These are phyloP conservation scores for Microsporum audouinii DNA, from an alignment of 2,329 filamentous ascomycete species.

Conservation along the genomic window DNA sequence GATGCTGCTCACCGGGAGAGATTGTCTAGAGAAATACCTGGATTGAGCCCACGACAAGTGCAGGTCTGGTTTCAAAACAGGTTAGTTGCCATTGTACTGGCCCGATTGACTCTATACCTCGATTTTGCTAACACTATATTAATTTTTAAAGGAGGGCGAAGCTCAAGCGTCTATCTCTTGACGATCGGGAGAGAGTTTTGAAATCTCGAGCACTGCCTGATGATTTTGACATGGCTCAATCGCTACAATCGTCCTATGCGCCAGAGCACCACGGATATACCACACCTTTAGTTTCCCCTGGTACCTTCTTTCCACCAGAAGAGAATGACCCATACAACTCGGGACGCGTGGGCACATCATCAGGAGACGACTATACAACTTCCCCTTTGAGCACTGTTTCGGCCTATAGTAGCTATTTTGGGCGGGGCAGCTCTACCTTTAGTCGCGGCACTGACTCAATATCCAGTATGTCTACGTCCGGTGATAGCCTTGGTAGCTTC, in stretches of 20 bases:
- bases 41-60: slow-evolving; percentile 80
- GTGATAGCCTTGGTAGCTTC: slow-evolving; percentile 19
- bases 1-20: slow-evolving; percentile 83
- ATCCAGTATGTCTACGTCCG: slow-evolving; percentile 19
- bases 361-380: slow-evolving; percentile 28
- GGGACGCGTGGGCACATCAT: slow-evolving; percentile 22
- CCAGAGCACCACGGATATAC: slow-evolving; percentile 33
- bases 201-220: slow-evolving; percentile 49
- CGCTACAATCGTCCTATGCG: slow-evolving; percentile 45
- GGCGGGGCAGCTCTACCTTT: slow-evolving; percentile 16
- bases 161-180: slow-evolving; percentile 49
- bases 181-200: slow-evolving; percentile 51
- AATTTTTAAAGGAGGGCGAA: slow-evolving; percentile 43
- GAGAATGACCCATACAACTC: slow-evolving; percentile 19
- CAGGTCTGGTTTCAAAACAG: slow-evolving; percentile 99
- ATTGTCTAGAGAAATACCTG: slow-evolving; percentile 79
- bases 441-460: slow-evolving; percentile 15
- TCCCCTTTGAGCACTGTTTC: slow-evolving; percentile 29
- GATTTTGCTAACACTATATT: neutral
- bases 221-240: slow-evolving; percentile 49
- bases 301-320: slow-evolving; percentile 23
- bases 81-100: slow-evolving; percentile 40
- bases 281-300: slow-evolving; percentile 39
- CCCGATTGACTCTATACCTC: neutral
- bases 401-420: slow-evolving; percentile 26